phyloP scores from a whole-genome alignment of 371 early-diverging fungal genomes.

The Globomyces sp. region DNA sequence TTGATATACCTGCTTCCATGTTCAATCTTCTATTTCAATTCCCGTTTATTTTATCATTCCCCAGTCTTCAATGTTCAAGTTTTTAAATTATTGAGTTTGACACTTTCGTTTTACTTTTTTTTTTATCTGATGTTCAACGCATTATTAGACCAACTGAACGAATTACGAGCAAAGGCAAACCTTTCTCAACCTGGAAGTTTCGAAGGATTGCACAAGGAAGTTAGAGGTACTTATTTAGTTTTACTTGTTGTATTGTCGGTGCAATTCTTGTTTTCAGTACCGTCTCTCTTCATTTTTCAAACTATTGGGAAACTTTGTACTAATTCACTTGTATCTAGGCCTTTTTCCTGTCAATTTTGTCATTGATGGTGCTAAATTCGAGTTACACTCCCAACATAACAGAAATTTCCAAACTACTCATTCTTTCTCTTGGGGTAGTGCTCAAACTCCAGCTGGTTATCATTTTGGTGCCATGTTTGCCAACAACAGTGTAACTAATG shows the following conservation, averaged over 20 bases:
- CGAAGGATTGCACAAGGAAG: slow-evolving; percentile 80
- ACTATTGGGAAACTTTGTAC: slow-evolving; percentile 23
- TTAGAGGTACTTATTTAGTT: slow-evolving; percentile 64
- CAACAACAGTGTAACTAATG: slow-evolving; percentile 29
- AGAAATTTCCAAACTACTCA: slow-evolving; percentile 93
- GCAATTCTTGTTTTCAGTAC: too few relatives aligned
- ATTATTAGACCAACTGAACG: too few relatives aligned
- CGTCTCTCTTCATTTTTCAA: slow-evolving; percentile 12
- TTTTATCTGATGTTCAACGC: too few relatives aligned
- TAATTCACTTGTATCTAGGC: slow-evolving; percentile 43
- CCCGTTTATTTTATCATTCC: too few relatives aligned
- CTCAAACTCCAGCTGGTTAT: slow-evolving; percentile 70
- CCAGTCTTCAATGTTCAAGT: too few relatives aligned
- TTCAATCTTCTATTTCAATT: too few relatives aligned
- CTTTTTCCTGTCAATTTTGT: slow-evolving; percentile 75
- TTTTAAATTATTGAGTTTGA: too few relatives aligned
- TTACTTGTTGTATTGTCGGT: too few relatives aligned
- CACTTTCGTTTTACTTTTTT: too few relatives aligned
- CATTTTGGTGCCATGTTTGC: slow-evolving; percentile 81
- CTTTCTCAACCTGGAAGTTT: slow-evolving; percentile 87
- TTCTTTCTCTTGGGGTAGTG: slow-evolving; percentile 79
- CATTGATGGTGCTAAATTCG: slow-evolving; percentile 94
- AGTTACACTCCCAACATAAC: slow-evolving; percentile 85
- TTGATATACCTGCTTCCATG: too few relatives aligned
- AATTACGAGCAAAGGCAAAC: background rate